Conservation (phyloP, 2,329 filamentous ascomycete genomes). For the Clonostachys solani region DNA sequence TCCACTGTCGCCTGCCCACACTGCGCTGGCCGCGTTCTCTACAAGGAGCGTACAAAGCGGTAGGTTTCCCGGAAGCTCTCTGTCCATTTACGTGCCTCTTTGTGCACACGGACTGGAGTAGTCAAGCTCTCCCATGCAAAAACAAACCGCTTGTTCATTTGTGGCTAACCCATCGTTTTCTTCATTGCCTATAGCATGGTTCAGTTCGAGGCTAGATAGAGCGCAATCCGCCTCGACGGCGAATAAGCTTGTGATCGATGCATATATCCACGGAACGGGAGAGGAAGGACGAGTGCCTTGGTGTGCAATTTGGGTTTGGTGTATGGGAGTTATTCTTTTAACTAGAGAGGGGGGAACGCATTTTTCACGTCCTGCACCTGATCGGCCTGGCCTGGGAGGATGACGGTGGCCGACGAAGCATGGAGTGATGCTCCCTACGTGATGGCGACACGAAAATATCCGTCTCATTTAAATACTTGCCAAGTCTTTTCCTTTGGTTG, state of each 20-base stretch:
- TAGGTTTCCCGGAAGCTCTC: constrained; percentile 37
- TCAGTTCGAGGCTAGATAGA: constrained; percentile 75
- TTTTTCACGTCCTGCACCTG: not conserved
- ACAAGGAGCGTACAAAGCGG: constrained; percentile 98
- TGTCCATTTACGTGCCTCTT: not conserved
- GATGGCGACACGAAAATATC: too few relatives aligned
- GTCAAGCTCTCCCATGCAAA: too few relatives aligned
- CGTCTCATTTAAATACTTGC: too few relatives aligned
- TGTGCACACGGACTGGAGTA: constrained; percentile 3
- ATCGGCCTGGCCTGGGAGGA: too few relatives aligned
- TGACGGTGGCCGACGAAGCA: too few relatives aligned
- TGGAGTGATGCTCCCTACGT: too few relatives aligned
- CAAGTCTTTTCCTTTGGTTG: not conserved
- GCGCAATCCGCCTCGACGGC: too few relatives aligned
- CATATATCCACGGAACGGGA: too few relatives aligned
- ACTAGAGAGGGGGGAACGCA: not conserved
- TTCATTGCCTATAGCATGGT: constrained; percentile 67
- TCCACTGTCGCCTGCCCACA: constrained; percentile 44
- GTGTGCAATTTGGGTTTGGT: not conserved
- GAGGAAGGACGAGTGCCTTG: not conserved
- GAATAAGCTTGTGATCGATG: too few relatives aligned
- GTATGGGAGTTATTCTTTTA: not conserved
- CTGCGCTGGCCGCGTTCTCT: constrained; percentile 91
- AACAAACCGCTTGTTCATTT: too few relatives aligned
- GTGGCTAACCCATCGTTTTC: too few relatives aligned